phyloP scores from a whole-genome alignment of 345 rosid species.

The Stellera chamaejasme region DNA sequence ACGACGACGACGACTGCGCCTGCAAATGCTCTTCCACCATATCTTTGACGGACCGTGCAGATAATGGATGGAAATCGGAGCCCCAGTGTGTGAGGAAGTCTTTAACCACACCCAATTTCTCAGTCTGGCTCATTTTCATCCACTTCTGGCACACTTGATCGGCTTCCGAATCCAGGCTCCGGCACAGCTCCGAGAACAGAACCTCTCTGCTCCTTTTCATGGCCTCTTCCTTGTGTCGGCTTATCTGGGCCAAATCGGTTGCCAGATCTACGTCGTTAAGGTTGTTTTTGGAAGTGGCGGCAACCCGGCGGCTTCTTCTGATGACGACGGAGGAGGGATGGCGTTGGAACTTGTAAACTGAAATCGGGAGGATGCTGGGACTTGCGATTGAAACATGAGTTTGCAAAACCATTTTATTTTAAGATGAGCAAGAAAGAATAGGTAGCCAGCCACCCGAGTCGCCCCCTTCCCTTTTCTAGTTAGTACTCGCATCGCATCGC shows the following conservation, averaged over 20 bases:
- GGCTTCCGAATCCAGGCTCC: slow-evolving; percentile 29
- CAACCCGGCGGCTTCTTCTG: slow-evolving; percentile 24
- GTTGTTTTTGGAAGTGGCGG: slow-evolving; percentile 18
- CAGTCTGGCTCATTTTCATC: slow-evolving; percentile 52
- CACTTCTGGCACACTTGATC: slow-evolving; percentile 45
- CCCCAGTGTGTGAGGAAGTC: slow-evolving; percentile 60
- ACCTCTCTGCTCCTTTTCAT: slow-evolving; percentile 63
- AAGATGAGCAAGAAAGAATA: background rate
- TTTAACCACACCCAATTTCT: slow-evolving; percentile 38
- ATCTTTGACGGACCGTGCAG: slow-evolving; percentile 52
- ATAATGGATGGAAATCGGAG: slow-evolving; percentile 57
- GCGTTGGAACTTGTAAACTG: background rate
- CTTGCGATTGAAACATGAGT: slow-evolving; percentile 20
- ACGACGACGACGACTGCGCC: slow-evolving; percentile 25
- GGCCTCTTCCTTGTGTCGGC: slow-evolving; percentile 54
- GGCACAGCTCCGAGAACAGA: slow-evolving; percentile 59
- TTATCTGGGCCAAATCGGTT: slow-evolving; percentile 47
- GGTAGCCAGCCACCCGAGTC: too few species aligned
- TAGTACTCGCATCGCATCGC: too few species aligned
- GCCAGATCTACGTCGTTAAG: slow-evolving; percentile 42
- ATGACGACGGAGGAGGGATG: slow-evolving; percentile 5
- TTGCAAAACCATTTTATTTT: slow-evolving; percentile 40
- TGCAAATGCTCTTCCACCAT: slow-evolving; percentile 60
- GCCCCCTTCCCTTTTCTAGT: too few species aligned
- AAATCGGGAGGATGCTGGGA: slow-evolving; percentile 1